phyloP scores from a whole-genome alignment of 1,139 yeast genomes.

The Yamadazyma pseudoaaseri region DNA sequence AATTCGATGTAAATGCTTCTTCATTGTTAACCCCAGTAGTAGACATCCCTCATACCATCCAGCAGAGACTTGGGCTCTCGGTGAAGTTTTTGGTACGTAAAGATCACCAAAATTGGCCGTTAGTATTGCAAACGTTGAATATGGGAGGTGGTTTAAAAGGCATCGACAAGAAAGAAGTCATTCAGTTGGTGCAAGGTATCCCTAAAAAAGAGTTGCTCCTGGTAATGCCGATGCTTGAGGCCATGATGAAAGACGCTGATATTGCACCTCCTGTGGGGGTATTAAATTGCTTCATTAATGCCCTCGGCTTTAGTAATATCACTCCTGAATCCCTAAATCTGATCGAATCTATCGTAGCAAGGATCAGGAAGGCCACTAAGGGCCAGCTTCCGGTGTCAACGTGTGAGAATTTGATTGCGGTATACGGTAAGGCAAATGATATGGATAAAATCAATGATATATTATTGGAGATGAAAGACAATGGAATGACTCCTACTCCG shows the following conservation, averaged over 20 bases:
- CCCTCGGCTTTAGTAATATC: slow-evolving; percentile 31
- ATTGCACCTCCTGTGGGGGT: slow-evolving; percentile 33
- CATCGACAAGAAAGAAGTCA: slow-evolving; percentile 35
- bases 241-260: slow-evolving; percentile 34
- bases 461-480: slow-evolving; percentile 48
- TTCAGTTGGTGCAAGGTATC: slow-evolving; percentile 40
- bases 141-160: slow-evolving; percentile 40
- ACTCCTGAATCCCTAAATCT: slow-evolving; percentile 20
- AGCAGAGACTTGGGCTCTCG: slow-evolving; percentile 46
- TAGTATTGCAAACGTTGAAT: slow-evolving; percentile 47
- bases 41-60: slow-evolving; percentile 42
- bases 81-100: slow-evolving; percentile 46
- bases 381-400: slow-evolving; percentile 23
- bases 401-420: slow-evolving; percentile 37
- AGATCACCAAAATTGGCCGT: slow-evolving; percentile 53
- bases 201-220: slow-evolving; percentile 37
- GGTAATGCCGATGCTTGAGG: slow-evolving; percentile 33
- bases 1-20: slow-evolving; percentile 9
- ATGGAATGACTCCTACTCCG: slow-evolving; percentile 54
- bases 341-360: slow-evolving; percentile 25
- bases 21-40: slow-evolving; percentile 20
- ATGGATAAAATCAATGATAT: slow-evolving; percentile 32
- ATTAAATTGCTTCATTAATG: slow-evolving; percentile 44
- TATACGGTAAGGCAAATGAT: slow-evolving; percentile 37
- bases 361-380: slow-evolving; percentile 17